These are phyloP conservation scores for Fusarium sp. DNA, from an alignment of 2,329 filamentous ascomycete species.

Conservation along the genomic window DNA sequence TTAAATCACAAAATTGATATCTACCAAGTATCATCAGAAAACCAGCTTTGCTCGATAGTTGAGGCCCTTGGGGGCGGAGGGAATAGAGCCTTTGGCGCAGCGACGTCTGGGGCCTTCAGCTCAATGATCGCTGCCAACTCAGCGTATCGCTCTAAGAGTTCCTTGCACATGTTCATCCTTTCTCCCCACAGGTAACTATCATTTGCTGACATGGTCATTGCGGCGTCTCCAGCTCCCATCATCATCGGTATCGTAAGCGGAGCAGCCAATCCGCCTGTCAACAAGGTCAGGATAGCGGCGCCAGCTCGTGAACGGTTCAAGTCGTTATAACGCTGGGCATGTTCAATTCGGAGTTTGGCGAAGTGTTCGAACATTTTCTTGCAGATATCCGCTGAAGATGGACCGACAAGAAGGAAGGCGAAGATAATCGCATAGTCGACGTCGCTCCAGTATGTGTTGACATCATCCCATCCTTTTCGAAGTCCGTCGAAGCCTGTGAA, in stretches of 20 bases:
- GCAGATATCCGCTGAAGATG: background rate
- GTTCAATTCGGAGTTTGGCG: background rate
- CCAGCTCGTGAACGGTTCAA: conserved; percentile 4
- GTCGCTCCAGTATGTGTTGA: conserved; percentile 21
- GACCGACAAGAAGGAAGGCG: conserved; percentile 6
- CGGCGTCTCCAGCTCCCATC: conserved; percentile 15
- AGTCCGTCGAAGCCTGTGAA: conserved; percentile 8
- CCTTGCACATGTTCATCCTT: background rate
- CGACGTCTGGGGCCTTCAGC: background rate
- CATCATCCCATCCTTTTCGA: conserved; percentile 6
- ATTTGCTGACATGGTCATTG: conserved; percentile 4
- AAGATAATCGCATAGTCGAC: conserved; percentile 22
- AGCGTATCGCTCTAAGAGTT: background rate
- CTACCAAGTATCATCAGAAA: conserved; percentile 19
- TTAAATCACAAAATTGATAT: background rate
- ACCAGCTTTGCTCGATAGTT: conserved; percentile 16
- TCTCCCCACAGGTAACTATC: conserved; percentile 11
- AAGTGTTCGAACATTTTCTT: conserved; percentile 23
- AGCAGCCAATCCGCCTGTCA: conserved; percentile 8
- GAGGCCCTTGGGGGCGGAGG: background rate
- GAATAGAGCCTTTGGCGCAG: background rate
- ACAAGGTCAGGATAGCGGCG: conserved; percentile 10
- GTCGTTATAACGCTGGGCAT: conserved; percentile 13
- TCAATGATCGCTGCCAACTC: background rate
- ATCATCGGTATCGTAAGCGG: conserved; percentile 23